Evolutionary conservation across 768 basidiomycete genomes (phyloP).

Genomic region (Leccinum longicurvipes): DNA sequence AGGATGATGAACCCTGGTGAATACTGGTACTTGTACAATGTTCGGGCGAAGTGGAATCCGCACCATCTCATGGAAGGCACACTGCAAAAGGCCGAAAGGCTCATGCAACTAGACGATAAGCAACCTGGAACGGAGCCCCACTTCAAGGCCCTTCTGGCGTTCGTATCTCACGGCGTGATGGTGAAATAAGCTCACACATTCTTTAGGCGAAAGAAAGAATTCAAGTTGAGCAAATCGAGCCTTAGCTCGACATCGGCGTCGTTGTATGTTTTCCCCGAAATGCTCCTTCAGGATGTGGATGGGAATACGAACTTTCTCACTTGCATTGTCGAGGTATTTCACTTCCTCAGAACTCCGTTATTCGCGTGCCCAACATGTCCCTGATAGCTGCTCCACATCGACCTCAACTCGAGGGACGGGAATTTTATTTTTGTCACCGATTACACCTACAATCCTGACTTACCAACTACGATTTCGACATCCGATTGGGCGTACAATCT

Average conservation of each 20-base stretch:
- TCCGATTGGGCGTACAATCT: constrained; percentile 44
- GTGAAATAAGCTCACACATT: constrained; percentile 4
- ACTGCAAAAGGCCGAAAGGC: constrained; percentile 42
- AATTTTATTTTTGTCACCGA: constrained; percentile 60
- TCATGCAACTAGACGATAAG: constrained; percentile 40
- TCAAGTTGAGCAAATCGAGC: constrained; percentile 19
- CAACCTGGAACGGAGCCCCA: constrained; percentile 34
- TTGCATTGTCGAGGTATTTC: constrained; percentile 55
- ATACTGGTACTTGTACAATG: constrained; percentile 53
- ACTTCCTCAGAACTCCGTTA: not conserved
- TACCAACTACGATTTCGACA: constrained; percentile 29
- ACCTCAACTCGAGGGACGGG: constrained; percentile 29
- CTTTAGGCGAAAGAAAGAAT: constrained; percentile 49
- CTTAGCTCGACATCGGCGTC: constrained; percentile 23
- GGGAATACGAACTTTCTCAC: constrained; percentile 43
- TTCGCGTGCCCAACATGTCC: not conserved
- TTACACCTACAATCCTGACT: constrained; percentile 51
- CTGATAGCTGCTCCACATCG: constrained; percentile 45
- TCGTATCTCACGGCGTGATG: constrained; percentile 19
- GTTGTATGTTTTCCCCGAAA: constrained; percentile 38
- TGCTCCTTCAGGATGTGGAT: constrained; percentile 46
- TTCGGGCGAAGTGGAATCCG: constrained; percentile 39
- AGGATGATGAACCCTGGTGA: constrained; percentile 44
- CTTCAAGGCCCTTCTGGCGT: constrained; percentile 54
- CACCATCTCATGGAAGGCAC: constrained; percentile 52